A percentile compares a stretch with the other conserved stretches of the same genome.
These are phyloP conservation scores for Epichloe festucae DNA, from an alignment of 2,329 filamentous ascomycete genomes.

Conservation along the genomic window DNA sequence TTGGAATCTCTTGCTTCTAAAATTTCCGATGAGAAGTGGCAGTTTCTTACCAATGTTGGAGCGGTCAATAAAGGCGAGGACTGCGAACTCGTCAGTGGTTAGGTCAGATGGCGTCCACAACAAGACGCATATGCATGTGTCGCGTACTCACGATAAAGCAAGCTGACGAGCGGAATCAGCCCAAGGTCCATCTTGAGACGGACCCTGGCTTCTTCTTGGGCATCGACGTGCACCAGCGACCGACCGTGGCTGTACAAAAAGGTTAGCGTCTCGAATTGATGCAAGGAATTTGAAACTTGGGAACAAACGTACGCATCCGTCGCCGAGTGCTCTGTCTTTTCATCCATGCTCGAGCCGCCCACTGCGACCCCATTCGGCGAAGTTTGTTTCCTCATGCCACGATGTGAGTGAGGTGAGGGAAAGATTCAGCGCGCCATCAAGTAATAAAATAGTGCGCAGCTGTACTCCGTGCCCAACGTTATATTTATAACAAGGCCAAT, in stretches of 20 bases:
- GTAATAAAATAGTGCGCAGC: too few relatives aligned
- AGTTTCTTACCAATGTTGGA: conserved; percentile 45
- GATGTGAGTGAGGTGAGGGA: background rate
- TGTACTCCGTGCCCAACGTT: too few relatives aligned
- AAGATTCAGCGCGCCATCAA: background rate
- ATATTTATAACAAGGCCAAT: too few relatives aligned
- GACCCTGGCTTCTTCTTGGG: conserved; percentile 40
- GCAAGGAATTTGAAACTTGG: too few relatives aligned
- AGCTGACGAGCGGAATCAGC: conserved; percentile 48
- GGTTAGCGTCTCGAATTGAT: too few relatives aligned
- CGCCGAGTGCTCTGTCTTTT: background rate
- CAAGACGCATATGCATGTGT: background rate
- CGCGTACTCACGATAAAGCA: conserved; percentile 39
- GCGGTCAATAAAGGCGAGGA: conserved; percentile 44
- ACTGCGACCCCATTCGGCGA: background rate
- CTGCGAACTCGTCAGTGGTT: background rate
- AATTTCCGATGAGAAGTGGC: background rate
- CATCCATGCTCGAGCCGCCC: background rate
- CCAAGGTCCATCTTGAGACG: conserved; percentile 50
- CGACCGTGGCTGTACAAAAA: too few relatives aligned
- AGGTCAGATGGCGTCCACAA: background rate
- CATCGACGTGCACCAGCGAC: conserved; percentile 26
- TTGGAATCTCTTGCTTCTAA: background rate
- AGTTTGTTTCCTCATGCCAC: too few relatives aligned
- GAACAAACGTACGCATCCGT: background rate